phyloP scores from a whole-genome alignment of 202 grass and related monocot species.

The Setaria italica region DNA sequence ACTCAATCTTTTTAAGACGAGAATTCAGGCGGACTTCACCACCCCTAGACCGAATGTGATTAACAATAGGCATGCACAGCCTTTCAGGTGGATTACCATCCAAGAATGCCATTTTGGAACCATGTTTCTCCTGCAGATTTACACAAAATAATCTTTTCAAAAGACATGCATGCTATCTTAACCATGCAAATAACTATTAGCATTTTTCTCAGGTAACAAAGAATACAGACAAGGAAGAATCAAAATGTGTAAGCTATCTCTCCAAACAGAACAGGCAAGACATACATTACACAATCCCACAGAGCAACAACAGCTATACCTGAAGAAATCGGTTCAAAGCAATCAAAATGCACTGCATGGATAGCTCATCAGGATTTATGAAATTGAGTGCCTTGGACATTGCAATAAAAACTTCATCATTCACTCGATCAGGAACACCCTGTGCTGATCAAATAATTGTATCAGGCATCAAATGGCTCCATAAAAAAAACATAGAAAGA shows the following conservation, averaged over 20 bases:
- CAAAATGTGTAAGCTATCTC: constrained; percentile 12
- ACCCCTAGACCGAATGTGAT: constrained; percentile 83
- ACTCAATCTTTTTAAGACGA: constrained; percentile 83
- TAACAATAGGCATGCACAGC: constrained; percentile 90
- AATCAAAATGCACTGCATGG: constrained; percentile 99
- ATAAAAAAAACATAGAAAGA: constrained; percentile 15
- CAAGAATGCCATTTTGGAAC: constrained; percentile 98
- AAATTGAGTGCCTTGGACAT: constrained; percentile 98
- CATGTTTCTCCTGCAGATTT: constrained; percentile 85
- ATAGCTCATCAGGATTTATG: constrained; percentile 98
- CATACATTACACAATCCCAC: background rate
- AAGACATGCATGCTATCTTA: constrained; percentile 17
- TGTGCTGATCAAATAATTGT: constrained; percentile 69
- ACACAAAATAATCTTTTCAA: constrained; percentile 35
- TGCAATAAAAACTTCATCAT: constrained; percentile 95
- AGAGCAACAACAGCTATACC: constrained; percentile 49
- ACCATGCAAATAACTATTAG: background rate
- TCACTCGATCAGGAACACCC: constrained; percentile 89
- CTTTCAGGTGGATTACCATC: constrained; percentile 98
- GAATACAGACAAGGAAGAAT: constrained; percentile 17
- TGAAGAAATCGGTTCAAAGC: constrained; percentile 97
- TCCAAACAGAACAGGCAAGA: constrained; percentile 24
- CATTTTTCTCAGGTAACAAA: constrained; percentile 27
- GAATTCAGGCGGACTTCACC: constrained; percentile 94
- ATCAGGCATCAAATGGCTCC: constrained; percentile 45